These are phyloP conservation scores for Naganishia liquefaciens DNA, from an alignment of 1,284 basidiomycete species.

Conservation along the genomic window DNA sequence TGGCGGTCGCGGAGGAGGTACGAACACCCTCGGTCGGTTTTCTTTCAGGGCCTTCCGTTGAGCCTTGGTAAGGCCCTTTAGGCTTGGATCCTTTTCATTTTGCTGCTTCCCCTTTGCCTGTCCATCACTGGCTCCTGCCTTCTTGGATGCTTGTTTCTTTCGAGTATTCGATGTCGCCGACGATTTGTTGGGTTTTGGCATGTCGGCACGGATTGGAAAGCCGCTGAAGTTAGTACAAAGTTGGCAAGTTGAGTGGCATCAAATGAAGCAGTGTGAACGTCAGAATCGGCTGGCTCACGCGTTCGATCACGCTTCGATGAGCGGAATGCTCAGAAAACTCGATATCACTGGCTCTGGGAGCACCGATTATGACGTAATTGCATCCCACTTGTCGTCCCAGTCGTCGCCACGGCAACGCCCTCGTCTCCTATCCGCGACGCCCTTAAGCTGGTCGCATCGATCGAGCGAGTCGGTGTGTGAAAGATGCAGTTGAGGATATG, in stretches of 20 bases:
- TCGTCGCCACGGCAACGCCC: no score
- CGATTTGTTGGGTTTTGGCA: constrained; percentile 51
- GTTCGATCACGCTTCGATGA: constrained; percentile 16
- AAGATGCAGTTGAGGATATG: no score
- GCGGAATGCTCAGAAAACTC: constrained; percentile 21
- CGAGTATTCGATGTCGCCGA: constrained; percentile 73
- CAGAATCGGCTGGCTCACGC: not conserved
- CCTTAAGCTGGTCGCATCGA: not conserved
- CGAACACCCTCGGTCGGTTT: constrained; percentile 75
- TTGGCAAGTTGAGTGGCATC: no score
- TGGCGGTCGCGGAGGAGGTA: constrained; percentile 85
- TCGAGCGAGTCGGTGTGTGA: no score
- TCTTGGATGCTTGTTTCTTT: constrained; percentile 59
- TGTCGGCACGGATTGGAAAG: not conserved
- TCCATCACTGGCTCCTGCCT: constrained; percentile 23
- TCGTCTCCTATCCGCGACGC: no score
- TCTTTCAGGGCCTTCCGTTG: constrained; percentile 54
- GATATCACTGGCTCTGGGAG: not conserved
- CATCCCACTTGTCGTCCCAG: no score
- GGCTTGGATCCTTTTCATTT: constrained; percentile 28
- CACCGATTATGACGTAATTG: constrained; percentile 9
- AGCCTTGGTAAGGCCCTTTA: constrained; percentile 50
- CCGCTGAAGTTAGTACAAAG: not conserved
- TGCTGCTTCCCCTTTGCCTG: constrained; percentile 11
- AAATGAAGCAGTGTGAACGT: no score